Evolutionary conservation across 768 basidiomycete species (phyloP).

Genomic region (Clitopilus hobsonii): DNA sequence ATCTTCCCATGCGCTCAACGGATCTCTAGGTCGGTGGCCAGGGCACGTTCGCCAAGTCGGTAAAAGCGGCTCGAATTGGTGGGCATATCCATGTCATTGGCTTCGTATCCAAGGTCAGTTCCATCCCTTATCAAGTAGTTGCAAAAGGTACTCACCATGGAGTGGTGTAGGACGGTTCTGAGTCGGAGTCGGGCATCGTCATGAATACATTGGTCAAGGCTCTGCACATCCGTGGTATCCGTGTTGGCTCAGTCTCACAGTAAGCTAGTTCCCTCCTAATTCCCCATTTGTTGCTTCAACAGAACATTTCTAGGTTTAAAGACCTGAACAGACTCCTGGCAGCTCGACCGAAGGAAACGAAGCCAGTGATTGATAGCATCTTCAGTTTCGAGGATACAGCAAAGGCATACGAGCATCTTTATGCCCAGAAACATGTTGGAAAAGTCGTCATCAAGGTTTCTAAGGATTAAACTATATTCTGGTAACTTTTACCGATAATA

Average conservation of each 20-base stretch:
- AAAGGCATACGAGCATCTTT: constrained; percentile 47
- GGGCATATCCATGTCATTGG: constrained; percentile 47
- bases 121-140: not conserved
- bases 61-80: constrained; percentile 29
- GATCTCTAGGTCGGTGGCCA: constrained; percentile 47
- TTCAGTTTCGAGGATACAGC: constrained; percentile 48
- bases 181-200: constrained; percentile 26
- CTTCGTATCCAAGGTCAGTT: constrained; percentile 32
- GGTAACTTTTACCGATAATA: not conserved
- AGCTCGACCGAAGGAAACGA: constrained; percentile 33
- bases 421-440: constrained; percentile 52
- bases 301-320: constrained; percentile 32
- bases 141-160: too few relatives aligned
- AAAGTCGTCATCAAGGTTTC: constrained; percentile 51
- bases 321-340: constrained; percentile 44
- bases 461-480: not conserved
- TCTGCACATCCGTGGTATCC: constrained; percentile 41
- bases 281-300: not conserved
- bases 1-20: constrained; percentile 11
- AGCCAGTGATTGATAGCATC: constrained; percentile 50
- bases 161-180: not conserved
- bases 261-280: constrained; percentile 19
- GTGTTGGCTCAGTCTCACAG: constrained; percentile 50
- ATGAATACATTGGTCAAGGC: constrained; percentile 29
- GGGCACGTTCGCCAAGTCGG: constrained; percentile 40